A percentile compares a stretch with the other conserved stretches of the same genome.
Evolutionary conservation across 148 eudicot genomes (phyloP).

Genomic region (Spergularia bocconei): DNA sequence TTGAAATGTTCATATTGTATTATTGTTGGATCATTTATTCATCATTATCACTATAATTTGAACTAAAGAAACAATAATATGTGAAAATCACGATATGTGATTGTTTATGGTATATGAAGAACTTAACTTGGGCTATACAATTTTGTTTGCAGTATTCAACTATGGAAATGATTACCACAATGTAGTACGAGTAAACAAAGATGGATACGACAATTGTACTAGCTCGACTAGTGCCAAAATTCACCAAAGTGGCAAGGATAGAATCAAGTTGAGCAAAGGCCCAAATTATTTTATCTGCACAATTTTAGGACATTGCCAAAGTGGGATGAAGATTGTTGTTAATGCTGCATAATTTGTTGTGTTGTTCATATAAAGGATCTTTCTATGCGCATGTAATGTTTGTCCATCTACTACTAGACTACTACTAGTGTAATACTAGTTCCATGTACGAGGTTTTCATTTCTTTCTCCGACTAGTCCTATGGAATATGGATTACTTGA

Average conservation of each 20-base stretch:
- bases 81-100: no score
- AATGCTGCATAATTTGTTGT: conserved; percentile 23
- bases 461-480: no score
- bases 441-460: no score
- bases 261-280: conserved; percentile 31
- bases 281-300: conserved; percentile 45
- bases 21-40: no score
- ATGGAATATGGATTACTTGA: no score
- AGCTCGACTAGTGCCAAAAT: conserved; percentile 22
- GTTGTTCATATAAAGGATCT: neutral
- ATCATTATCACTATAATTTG: neutral
- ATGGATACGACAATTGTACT: conserved; percentile 32
- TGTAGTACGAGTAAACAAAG: conserved; percentile 34
- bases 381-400: neutral
- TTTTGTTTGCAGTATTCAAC: conserved; percentile 39
- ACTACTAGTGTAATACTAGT: no score
- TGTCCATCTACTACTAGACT: no score
- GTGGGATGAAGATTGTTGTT: conserved; percentile 43
- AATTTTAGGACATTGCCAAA: conserved; percentile 35
- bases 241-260: conserved; percentile 35
- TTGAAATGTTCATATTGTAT: neutral
- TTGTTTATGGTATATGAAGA: neutral
- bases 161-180: conserved; percentile 32
- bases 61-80: no score
- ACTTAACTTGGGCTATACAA: neutral